Conservation (phyloP, 306 rosid species). For the Begonia fuchsioides region DNA sequence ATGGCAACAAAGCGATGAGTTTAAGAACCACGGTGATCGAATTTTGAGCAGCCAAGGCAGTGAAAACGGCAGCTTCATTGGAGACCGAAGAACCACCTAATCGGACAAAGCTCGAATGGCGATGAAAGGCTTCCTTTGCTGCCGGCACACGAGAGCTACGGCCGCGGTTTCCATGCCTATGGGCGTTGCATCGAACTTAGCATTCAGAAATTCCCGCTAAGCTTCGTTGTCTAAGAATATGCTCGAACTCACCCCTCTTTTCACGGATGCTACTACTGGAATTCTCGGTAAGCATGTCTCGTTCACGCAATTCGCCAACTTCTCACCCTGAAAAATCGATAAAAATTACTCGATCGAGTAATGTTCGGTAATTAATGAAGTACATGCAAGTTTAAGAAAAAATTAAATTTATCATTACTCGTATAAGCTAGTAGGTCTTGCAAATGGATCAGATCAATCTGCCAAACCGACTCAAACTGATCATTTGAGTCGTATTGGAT, state of each 20-base stretch:
- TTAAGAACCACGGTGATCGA: conserved; percentile 11
- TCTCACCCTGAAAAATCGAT: conserved; percentile 17
- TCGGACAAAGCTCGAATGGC: conserved; percentile 55
- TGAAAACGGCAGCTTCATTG: conserved; percentile 34
- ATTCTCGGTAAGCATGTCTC: conserved; percentile 45
- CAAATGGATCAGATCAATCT: too few species aligned
- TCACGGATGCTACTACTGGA: conserved; percentile 32
- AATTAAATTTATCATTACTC: too few species aligned
- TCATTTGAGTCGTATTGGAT: too few species aligned
- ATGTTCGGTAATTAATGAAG: too few species aligned
- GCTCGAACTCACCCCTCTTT: conserved; percentile 41
- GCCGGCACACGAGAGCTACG: conserved; percentile 18
- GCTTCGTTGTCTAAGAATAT: conserved; percentile 53
- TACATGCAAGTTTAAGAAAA: too few species aligned
- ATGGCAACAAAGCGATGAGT: too few species aligned
- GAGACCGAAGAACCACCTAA: conserved; percentile 46
- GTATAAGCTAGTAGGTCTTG: too few species aligned
- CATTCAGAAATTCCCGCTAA: conserved; percentile 20
- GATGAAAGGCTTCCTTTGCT: conserved; percentile 44
- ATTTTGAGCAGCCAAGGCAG: conserved; percentile 21
- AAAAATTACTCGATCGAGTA: too few species aligned
- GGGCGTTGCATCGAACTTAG: conserved; percentile 37
- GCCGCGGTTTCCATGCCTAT: conserved; percentile 74
- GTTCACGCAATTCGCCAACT: conserved; percentile 38
- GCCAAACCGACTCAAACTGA: too few species aligned